Percentiles rank a stretch among this genome's conserved stretches.
Evolutionary conservation across 345 rosid species (phyloP).

Genomic region (Trapa incisa): DNA sequence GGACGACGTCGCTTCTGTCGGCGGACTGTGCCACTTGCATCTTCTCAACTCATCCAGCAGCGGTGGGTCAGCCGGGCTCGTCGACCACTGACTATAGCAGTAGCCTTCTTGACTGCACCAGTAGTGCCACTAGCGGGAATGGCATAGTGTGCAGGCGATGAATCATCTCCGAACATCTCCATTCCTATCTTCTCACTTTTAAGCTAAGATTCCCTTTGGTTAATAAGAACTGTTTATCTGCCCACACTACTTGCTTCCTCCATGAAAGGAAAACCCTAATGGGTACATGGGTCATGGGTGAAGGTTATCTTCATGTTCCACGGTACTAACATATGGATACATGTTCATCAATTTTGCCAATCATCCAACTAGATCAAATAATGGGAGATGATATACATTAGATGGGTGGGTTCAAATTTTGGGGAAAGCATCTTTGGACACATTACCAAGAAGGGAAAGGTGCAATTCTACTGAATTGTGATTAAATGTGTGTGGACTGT

Average conservation of each 20-base stretch:
- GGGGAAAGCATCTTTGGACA: too few relatives aligned
- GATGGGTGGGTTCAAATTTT: too few relatives aligned
- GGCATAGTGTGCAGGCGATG: slow-evolving; percentile 53
- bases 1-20: slow-evolving; percentile 38
- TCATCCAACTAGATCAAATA: too few relatives aligned
- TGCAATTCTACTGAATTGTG: neutral
- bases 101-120: slow-evolving; percentile 34
- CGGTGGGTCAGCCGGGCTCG: neutral
- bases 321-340: too few relatives aligned
- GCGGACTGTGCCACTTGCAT: slow-evolving; percentile 29
- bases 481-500: neutral
- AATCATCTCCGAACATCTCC: neutral
- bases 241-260: too few relatives aligned
- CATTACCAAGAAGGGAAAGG: too few relatives aligned
- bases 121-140: slow-evolving; percentile 28
- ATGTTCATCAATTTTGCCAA: too few relatives aligned
- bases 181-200: neutral
- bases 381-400: too few relatives aligned
- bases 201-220: neutral
- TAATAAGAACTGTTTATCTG: too few relatives aligned
- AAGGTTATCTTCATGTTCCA: too few relatives aligned
- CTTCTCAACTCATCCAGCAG: slow-evolving; percentile 12
- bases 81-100: slow-evolving; percentile 18
- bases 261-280: too few relatives aligned
- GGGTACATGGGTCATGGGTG: too few relatives aligned